Conservation (phyloP, 139 green algal genomes). For the Medakamo hakoo region DNA sequence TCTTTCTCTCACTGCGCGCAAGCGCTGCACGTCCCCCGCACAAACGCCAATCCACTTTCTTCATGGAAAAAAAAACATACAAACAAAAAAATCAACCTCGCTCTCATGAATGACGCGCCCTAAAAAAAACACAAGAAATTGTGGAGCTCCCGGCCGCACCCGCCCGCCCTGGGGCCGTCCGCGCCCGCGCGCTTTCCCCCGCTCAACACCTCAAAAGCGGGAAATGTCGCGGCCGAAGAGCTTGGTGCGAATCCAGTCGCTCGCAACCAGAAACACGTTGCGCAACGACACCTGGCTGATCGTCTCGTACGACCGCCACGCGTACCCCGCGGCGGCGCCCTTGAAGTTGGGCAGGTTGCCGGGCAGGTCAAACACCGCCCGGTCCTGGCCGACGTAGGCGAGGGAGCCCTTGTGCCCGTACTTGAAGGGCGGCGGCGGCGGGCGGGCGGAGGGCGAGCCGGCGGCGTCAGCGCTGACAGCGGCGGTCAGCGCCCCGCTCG, state of each 20-base stretch:
- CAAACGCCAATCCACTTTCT: too few relatives aligned
- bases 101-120: too few relatives aligned
- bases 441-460: conserved; percentile 3
- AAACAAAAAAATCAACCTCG: too few relatives aligned
- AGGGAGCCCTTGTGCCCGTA: conserved; percentile 61
- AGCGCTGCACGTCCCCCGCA: too few relatives aligned
- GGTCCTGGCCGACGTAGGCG: conserved; percentile 74
- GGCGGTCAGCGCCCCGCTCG: background rate
- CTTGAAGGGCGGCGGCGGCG: conserved; percentile 16
- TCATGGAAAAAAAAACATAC: too few relatives aligned
- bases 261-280: conserved; percentile 63
- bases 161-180: too few relatives aligned
- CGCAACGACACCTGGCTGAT: conserved; percentile 57
- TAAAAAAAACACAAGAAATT: too few relatives aligned
- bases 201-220: conserved; percentile 47
- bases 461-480: background rate
- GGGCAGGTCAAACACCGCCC: conserved; percentile 80
- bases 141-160: too few relatives aligned
- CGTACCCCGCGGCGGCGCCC: conserved; percentile 42
- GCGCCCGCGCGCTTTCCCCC: background rate
- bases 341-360: conserved; percentile 40
- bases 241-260: conserved; percentile 71
- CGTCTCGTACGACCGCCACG: conserved; percentile 78
- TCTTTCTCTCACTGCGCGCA: too few relatives aligned
- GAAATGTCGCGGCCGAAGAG: conserved; percentile 69